Evolutionary conservation across 2,329 filamentous ascomycete genomes (phyloP), one percentile per base, ranked within the genome.

Genomic region (Fusarium sp.): DNA sequence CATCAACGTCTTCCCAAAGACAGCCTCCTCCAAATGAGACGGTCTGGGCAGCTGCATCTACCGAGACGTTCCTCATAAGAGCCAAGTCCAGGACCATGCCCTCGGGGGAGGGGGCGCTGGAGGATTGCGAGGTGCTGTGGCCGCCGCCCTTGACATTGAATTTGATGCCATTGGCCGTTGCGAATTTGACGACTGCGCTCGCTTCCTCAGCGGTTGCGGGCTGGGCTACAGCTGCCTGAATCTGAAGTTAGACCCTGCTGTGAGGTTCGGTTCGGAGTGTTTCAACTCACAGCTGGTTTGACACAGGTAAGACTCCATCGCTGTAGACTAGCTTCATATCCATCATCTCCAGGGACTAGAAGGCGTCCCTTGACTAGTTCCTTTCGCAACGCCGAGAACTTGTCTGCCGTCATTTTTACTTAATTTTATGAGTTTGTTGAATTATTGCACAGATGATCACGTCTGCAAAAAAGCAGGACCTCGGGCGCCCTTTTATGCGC

Each of bases 21-120:
- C 86, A 85, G 9, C 89, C 89, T 29, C 89, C 88, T 65, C 87
- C 85, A 22, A 85, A 86, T 0, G 80, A 83, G 62, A 90, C 83
- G 1, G 84, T 87, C 70, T 85, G 82, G 11, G 81, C 82, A 2
- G 81, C 79, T 0, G 79, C 27, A 63, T 91, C 84, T 20, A 91
- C 86, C 0, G 78, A 80, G 6, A 91, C 87, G 3, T 80, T 76
- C 4, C 85, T 82, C 85, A 92, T 87, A 31, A 84, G 81, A 2
- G 82, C 81, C 8, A 91, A 83, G 75, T 91, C 88, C 62, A 91
- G 85, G 11, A 91, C 85, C 27, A 91, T 82, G 6, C 89, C 89
- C 9, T 86, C 85, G 1, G 86, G 86, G 1, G 86, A 87, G 1
- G 78, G 76, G 10, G 78, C 71, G 35, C 70, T 74, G 3, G 85